Evolutionary conservation across 2,329 filamentous ascomycete genomes (phyloP).

Genomic region (Venturia aucupariae): DNA sequence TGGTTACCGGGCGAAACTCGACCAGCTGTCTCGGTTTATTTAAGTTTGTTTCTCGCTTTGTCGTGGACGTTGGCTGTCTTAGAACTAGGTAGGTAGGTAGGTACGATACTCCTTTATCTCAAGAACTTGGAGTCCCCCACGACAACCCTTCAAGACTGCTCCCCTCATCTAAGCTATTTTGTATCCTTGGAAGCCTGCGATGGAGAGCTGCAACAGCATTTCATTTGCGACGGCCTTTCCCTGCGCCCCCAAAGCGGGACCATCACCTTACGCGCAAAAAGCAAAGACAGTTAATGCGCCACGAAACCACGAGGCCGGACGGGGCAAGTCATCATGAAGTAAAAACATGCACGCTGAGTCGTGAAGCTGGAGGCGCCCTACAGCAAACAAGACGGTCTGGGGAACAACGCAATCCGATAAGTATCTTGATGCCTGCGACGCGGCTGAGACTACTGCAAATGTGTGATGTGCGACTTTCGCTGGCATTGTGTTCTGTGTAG

Average conservation of each 20-base stretch:
- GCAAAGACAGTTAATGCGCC: neutral
- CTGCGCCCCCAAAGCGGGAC: neutral
- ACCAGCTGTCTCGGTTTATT: neutral
- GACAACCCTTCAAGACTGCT: neutral
- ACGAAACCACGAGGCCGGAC: constrained; percentile 1
- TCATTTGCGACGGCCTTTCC: neutral
- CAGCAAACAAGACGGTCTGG: constrained; percentile 4
- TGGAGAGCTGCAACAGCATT: neutral
- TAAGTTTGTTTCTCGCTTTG: neutral
- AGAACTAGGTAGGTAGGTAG: too few relatives aligned
- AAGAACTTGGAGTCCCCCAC: neutral
- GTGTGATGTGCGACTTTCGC: neutral
- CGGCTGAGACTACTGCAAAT: neutral
- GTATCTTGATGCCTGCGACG: neutral
- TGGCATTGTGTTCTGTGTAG: constrained; percentile 4
- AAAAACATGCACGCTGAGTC: constrained; percentile 1
- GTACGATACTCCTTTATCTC: neutral
- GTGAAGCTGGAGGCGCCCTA: neutral
- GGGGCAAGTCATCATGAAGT: neutral
- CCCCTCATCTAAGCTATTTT: neutral
- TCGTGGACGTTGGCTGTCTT: neutral
- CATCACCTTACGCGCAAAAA: constrained; percentile 1
- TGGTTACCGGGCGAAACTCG: neutral
- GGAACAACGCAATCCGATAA: neutral
- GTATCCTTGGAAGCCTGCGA: neutral